These are phyloP conservation scores for Lentinula lateritia DNA, from an alignment of 768 basidiomycete species.

Conservation along the genomic window DNA sequence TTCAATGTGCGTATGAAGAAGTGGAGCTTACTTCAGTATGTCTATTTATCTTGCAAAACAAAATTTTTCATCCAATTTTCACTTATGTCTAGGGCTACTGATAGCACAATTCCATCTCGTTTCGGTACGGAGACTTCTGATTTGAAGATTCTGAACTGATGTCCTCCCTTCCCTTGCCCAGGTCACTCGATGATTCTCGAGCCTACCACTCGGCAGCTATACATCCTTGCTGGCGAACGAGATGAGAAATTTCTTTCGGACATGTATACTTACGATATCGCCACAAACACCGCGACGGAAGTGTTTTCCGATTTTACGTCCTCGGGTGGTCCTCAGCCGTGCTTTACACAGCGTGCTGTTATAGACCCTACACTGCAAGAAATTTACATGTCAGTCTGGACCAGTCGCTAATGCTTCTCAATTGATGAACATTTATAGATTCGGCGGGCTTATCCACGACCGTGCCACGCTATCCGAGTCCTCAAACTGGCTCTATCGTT, in stretches of 20 bases:
- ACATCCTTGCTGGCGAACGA: constrained; percentile 71
- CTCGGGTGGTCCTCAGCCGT: constrained; percentile 62
- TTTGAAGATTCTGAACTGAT: constrained; percentile 34
- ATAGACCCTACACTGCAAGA: constrained; percentile 59
- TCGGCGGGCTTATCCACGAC: constrained; percentile 12
- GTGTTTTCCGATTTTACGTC: constrained; percentile 57
- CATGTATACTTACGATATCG: constrained; percentile 70
- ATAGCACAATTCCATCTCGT: constrained; percentile 12
- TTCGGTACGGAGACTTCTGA: constrained; percentile 28
- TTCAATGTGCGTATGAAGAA: constrained; percentile 60
- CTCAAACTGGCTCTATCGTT: constrained; percentile 67
- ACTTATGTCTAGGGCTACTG: neutral
- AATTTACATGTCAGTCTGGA: constrained; percentile 60
- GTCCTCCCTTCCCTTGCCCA: constrained; percentile 14
- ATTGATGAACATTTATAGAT: constrained; percentile 40
- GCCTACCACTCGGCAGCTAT: constrained; percentile 47
- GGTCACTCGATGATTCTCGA: constrained; percentile 85
- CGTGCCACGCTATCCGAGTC: constrained; percentile 39
- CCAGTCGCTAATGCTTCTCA: constrained; percentile 31
- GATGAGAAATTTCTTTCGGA: constrained; percentile 65
- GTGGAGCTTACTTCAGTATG: constrained; percentile 65
- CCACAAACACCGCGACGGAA: constrained; percentile 51
- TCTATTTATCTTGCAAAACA: neutral
- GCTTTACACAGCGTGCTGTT: constrained; percentile 71
- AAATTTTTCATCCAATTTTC: neutral